Evolutionary conservation across 345 rosid genomes (phyloP).

Genomic region (Rhizophora mangle): DNA sequence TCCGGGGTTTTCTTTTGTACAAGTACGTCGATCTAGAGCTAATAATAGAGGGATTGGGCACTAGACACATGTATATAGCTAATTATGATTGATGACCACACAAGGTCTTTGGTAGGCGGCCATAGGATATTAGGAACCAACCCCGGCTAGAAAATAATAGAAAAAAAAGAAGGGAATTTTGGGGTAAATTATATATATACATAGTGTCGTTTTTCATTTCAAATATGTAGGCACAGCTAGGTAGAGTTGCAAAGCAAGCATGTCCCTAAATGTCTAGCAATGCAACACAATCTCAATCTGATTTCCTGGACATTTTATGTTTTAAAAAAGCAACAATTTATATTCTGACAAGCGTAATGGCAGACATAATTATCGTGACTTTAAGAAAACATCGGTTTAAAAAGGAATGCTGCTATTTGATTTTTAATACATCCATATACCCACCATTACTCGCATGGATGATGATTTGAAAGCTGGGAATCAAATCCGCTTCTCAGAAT

Average conservation of each 20-base stretch:
- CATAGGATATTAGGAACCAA: background rate
- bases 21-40: background rate
- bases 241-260: background rate
- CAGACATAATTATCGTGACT: slow-evolving; percentile 27
- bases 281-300: no score
- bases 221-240: background rate
- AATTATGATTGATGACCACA: background rate
- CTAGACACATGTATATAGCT: background rate
- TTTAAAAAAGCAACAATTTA: background rate
- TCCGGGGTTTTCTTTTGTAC: no score
- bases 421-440: background rate
- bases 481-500: background rate
- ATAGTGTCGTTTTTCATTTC: background rate
- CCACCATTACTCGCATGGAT: background rate
- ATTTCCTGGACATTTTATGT: background rate
- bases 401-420: slow-evolving; percentile 12
- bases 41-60: background rate
- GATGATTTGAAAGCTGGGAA: background rate
- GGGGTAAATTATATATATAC: no score
- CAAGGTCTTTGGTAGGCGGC: background rate
- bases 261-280: background rate
- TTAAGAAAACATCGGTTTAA: slow-evolving; percentile 3
- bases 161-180: no score
- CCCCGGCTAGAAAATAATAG: background rate
- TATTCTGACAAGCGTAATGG: slow-evolving; percentile 14